A percentile compares a stretch with the other conserved stretches of the same genome.
Conservation (phyloP, 306 rosid genomes). For the Begonia fuchsioides region DNA sequence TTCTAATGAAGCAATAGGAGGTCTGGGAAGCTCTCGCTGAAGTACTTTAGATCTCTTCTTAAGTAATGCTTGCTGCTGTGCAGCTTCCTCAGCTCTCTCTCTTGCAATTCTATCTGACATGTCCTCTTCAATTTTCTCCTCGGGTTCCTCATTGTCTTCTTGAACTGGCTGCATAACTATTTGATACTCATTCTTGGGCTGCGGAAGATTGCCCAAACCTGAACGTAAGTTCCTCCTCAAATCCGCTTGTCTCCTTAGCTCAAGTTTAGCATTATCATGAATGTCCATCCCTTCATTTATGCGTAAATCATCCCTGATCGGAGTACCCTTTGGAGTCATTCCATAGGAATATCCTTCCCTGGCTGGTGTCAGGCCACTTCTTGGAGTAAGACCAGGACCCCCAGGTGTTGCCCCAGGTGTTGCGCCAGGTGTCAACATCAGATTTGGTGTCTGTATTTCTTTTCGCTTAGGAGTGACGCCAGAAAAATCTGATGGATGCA, state of each 20-base stretch:
- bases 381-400: conserved; percentile 59
- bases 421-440: conserved; percentile 75
- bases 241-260: conserved; percentile 64
- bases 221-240: conserved; percentile 50
- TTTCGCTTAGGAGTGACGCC: conserved; percentile 87
- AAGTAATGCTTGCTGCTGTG: conserved; percentile 65
- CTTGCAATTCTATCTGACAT: conserved; percentile 94
- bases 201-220: conserved; percentile 61
- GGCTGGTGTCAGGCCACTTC: conserved; percentile 69
- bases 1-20: conserved; percentile 73
- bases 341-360: conserved; percentile 73
- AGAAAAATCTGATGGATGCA: conserved; percentile 91
- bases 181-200: conserved; percentile 81
- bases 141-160: conserved; percentile 68
- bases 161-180: conserved; percentile 69
- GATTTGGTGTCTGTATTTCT: conserved; percentile 75
- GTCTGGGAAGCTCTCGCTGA: conserved; percentile 92
- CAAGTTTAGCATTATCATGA: conserved; percentile 54
- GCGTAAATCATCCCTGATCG: conserved; percentile 74
- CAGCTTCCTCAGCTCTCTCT: conserved; percentile 83
- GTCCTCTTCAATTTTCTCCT: conserved; percentile 76
- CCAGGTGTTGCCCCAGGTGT: conserved; percentile 96
- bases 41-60: conserved; percentile 89
- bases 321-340: conserved; percentile 50
- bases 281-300: conserved; percentile 71